Conservation (phyloP, 805 yeast genomes). For the Cyberlindnera petersonii region DNA sequence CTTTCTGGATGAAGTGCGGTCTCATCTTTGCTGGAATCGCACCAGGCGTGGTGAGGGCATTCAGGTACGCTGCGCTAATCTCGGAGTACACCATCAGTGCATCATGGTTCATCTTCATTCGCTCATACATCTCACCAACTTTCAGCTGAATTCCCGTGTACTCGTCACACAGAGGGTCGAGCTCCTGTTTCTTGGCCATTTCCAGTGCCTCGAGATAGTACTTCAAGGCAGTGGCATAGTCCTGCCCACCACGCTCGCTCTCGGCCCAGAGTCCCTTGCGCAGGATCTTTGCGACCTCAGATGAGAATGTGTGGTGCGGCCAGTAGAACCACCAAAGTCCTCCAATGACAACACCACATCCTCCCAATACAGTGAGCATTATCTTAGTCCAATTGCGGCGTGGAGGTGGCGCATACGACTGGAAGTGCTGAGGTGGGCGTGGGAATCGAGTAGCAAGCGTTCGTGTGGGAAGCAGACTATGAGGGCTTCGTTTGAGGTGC, state of each 20-base stretch:
- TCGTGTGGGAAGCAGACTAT: too few relatives aligned
- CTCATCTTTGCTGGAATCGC: conserved; percentile 33
- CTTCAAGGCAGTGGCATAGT: conserved; percentile 64
- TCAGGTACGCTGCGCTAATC: conserved; percentile 54
- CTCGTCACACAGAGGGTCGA: conserved; percentile 65
- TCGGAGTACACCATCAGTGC: conserved; percentile 69
- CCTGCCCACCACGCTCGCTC: conserved; percentile 51
- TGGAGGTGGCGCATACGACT: conserved; percentile 7
- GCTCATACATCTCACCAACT: conserved; percentile 81
- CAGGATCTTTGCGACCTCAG: conserved; percentile 63
- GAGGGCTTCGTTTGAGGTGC: too few relatives aligned
- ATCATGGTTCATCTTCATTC: conserved; percentile 54
- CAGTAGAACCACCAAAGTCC: conserved; percentile 43
- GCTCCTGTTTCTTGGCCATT: conserved; percentile 49
- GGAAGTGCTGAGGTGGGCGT: conserved; percentile 3
- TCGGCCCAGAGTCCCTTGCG: conserved; percentile 84
- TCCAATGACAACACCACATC: conserved; percentile 25
- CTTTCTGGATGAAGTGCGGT: conserved; percentile 64
- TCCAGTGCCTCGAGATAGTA: conserved; percentile 72
- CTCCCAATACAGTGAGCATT: conserved; percentile 22
- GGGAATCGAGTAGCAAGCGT: conserved; percentile 16
- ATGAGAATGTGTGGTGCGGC: conserved; percentile 69
- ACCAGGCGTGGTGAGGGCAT: conserved; percentile 43
- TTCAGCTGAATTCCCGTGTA: conserved; percentile 90
- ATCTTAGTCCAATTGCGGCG: conserved; percentile 19